Evolutionary conservation across 768 basidiomycete species (phyloP).

Genomic region (Lactifluus volemus): DNA sequence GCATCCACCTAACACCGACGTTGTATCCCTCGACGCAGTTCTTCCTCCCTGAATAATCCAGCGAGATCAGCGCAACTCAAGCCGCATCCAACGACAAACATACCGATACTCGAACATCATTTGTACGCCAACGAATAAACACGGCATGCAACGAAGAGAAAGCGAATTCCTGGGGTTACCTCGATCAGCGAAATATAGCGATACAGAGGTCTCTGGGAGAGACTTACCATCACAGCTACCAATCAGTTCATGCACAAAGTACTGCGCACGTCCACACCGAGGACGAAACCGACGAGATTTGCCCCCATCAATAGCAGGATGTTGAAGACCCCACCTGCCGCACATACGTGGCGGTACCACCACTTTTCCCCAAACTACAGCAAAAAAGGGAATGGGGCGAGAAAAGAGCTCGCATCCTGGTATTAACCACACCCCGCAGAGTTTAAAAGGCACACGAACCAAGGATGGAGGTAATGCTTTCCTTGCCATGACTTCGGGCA

Average conservation of each 20-base stretch:
- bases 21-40: conserved; percentile 22
- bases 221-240: conserved; percentile 55
- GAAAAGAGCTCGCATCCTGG: neutral
- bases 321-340: conserved; percentile 75
- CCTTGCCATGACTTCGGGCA: conserved; percentile 69
- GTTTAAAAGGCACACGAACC: conserved; percentile 36
- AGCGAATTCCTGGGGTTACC: conserved; percentile 46
- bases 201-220: neutral
- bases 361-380: conserved; percentile 50
- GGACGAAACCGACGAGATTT: conserved; percentile 91
- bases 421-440: neutral
- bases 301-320: conserved; percentile 84
- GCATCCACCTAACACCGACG: conserved; percentile 10
- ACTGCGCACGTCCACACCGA: conserved; percentile 69
- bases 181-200: neutral
- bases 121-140: conserved; percentile 77
- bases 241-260: conserved; percentile 54
- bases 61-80: neutral
- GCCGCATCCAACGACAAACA: conserved; percentile 22
- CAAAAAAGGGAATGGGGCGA: neutral
- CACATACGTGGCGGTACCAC: conserved; percentile 88
- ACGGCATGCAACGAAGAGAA: conserved; percentile 50
- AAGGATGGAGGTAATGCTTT: conserved; percentile 52
- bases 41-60: conserved; percentile 24
- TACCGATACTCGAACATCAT: conserved; percentile 96